Evolutionary conservation across 108 stramenopile species (phyloP), one percentile per base, ranked within the genome.

Genomic region (Discostella pseudostelligera): DNA sequence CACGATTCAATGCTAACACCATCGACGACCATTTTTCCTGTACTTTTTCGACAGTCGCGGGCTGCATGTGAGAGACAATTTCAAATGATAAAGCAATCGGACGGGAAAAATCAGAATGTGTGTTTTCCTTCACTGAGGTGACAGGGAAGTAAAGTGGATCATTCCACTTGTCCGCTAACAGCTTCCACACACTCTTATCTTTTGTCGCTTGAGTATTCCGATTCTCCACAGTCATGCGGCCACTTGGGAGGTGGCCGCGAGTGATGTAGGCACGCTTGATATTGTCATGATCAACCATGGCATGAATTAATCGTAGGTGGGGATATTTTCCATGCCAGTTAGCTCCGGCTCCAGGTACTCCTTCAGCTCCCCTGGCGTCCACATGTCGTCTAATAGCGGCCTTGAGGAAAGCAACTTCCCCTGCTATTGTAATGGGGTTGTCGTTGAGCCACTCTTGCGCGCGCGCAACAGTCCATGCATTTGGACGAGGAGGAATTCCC

Each of bases 261-360:
- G 10, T 4, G 12, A 49, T 16, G 21, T 49, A 49, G 1, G 49
- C 49, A 22, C 20, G 4, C 25, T 49, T 49, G 49, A 49, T 49
- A 11, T 49, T 12, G 24, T 49, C 21, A 20, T 49, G 20, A 49
- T 49, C 49, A 24, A 49, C 8, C 1, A 49, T 24, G 22, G 20
- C 19, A 49, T 49, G 49, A 22, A 49, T 49, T 22, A 49, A 49
- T 4, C 22, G 49, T 16, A 49, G 49, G 4, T 22, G 12, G 49
- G 49, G 22, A 4, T 49, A 49, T 22, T 49, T 47, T 47, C 46
- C 46, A 47, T n/a, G 8, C 46, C 46, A 47, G 16, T 21, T 47
- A 21, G 14, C 46, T n/a, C 12, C 46, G 46, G n/a, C 20, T 10
- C 46, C 46, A 32, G 4, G 3, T 16, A 17, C 46, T n/a, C 16